A percentile compares a stretch with the other conserved stretches of the same genome.
Conservation (phyloP, 371 early-diverging fungal genomes). For the Mucor indicus region DNA sequence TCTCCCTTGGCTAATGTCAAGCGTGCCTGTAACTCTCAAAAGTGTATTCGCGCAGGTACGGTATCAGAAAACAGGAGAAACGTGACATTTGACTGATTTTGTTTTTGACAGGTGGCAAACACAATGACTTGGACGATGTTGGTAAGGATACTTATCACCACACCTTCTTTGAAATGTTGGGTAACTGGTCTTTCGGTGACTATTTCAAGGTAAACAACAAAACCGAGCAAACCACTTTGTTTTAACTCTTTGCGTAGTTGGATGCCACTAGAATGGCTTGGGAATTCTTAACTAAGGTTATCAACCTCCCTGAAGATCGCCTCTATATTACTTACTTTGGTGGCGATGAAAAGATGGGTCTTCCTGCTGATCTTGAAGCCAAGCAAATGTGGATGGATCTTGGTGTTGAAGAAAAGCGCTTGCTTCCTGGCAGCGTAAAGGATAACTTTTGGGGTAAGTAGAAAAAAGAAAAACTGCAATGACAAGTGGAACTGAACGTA, state of each 20-base stretch:
- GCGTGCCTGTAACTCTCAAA: conserved; percentile 96
- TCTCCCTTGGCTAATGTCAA: conserved; percentile 87
- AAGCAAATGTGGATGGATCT: conserved; percentile 91
- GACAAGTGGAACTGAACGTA: not conserved
- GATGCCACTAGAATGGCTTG: conserved; percentile 86
- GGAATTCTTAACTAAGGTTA: conserved; percentile 93
- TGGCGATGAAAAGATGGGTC: conserved; percentile 82
- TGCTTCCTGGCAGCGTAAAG: conserved; percentile 90
- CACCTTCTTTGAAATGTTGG: conserved; percentile 99
- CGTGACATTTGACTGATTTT: not conserved
- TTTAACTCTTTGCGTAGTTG: conserved; percentile 10
- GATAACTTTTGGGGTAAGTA: conserved; percentile 99
- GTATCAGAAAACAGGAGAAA: not conserved
- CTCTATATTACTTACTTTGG: conserved; percentile 99
- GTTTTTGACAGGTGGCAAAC: conserved; percentile 96
- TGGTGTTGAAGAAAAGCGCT: conserved; percentile 82
- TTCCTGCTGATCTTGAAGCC: conserved; percentile 92
- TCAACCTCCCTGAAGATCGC: conserved; percentile 81
- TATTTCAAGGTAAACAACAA: conserved; percentile 88
- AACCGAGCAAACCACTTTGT: not conserved
- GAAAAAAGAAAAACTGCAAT: not conserved
- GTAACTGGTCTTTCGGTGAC: conserved; percentile 99
- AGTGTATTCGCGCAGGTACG: conserved; percentile 98
- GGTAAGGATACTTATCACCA: conserved; percentile 99
- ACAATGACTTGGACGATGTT: conserved; percentile 99